These are phyloP conservation scores for Magnaporthales sp. DNA, from an alignment of 2,329 filamentous ascomycete species.

Conservation along the genomic window DNA sequence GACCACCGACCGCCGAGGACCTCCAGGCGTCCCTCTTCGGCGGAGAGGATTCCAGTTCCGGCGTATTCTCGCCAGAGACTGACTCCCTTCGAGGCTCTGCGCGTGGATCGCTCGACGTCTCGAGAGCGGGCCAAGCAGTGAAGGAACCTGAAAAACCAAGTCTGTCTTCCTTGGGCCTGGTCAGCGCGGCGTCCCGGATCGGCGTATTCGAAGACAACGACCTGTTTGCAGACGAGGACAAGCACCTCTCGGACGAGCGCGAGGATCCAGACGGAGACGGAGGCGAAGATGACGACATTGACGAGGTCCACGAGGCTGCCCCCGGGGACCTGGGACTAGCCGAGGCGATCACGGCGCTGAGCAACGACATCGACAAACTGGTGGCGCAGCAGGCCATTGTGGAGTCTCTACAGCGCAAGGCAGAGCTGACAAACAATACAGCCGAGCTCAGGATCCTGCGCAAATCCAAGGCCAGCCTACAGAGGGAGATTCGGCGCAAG, in stretches of 20 bases:
- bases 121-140: conserved; percentile 16
- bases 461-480: conserved; percentile 89
- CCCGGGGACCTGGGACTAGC: conserved; percentile 89
- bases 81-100: conserved; percentile 4
- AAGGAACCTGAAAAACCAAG: conserved; percentile 62
- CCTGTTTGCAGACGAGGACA: conserved; percentile 82
- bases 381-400: conserved; percentile 82
- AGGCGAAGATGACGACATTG: conserved; percentile 54
- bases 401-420: conserved; percentile 85
- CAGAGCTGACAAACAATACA: conserved; percentile 93
- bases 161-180: conserved; percentile 81
- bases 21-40: conserved; percentile 59
- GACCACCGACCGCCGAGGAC: conserved; percentile 54
- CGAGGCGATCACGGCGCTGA: conserved; percentile 85
- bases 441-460: conserved; percentile 84
- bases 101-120: conserved; percentile 23
- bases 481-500: conserved; percentile 86
- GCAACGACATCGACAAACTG: conserved; percentile 82
- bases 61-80: conserved; percentile 28
- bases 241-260: conserved; percentile 76
- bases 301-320: conserved; percentile 87
- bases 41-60: conserved; percentile 39
- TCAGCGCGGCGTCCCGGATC: conserved; percentile 77
- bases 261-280: conserved; percentile 57
- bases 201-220: conserved; percentile 93